Base-by-base conservation (phyloP, 2,329 filamentous ascomycete species). In the Fusarium palustre region DNA sequence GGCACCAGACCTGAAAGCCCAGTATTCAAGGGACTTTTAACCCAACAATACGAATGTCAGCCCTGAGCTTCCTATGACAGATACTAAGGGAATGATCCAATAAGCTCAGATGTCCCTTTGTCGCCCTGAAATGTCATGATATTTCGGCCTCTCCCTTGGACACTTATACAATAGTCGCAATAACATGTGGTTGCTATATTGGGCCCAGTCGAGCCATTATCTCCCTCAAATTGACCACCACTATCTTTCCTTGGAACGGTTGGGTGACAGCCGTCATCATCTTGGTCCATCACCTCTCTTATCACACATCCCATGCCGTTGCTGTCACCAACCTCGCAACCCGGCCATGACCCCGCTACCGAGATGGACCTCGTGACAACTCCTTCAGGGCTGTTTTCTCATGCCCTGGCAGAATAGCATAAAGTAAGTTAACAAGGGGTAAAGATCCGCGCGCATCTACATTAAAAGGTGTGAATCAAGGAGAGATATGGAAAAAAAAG, bases 341-440 rank as follows among this genome's bases (percentile, higher is more conserved):
- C 62, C 25, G 66, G 68, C 42, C 61, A 53, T 45, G 55, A 62
- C 71, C 71, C 68, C 71, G 71, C 71, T 73, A 70, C 63, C 47
- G 24, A 65, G 45, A 54, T 55, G 55, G 68, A 22, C 72, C 72
- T 70, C 68, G 72, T 74, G 72, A 74, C 69, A 59, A 50, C 57
- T 64, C 61, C 45, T 59, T 66, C 62, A 56, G 57, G 66, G 66
- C 66, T 58, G 46, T 65, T 54, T 53, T 54, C 47, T 64, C 62
- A 54, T 60, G 67, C 67, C 66, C 67, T 69, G 63, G 45, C 56
- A 33, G 63, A 64, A 70, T 52, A 64, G 12, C 34, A 55, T 49
- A 52, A 50, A 59, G 55, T 22, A 59, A 48, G 48, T 66, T 63
- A 70, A 64, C 63, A 68, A 56, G 63, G 67, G 54, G 53, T 65